Percentiles rank a stretch among this genome's conserved stretches.
phyloP scores from a whole-genome alignment of 148 eudicot genomes.

The Cornus florida region DNA sequence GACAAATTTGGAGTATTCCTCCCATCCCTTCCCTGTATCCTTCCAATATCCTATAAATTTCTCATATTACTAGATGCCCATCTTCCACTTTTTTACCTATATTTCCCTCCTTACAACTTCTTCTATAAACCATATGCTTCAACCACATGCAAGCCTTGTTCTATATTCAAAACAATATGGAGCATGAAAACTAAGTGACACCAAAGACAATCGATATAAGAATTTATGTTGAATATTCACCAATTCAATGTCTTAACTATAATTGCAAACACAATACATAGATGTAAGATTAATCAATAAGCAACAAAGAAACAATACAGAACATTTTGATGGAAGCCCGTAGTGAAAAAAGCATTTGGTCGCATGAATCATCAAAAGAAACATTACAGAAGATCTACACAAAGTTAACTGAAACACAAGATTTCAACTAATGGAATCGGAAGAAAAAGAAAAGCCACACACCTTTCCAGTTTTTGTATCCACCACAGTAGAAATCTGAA shows the following conservation, averaged over 20 bases:
- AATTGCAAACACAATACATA: not conserved
- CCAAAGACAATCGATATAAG: not conserved
- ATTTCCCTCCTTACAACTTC: not conserved
- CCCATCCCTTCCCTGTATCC: too few relatives aligned
- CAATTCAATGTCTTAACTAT: not conserved
- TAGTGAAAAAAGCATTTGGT: not conserved
- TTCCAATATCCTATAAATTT: too few relatives aligned
- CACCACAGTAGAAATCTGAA: conserved; percentile 87
- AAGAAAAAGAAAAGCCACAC: conserved; percentile 10
- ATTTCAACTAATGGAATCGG: not conserved
- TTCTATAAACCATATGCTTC: too few relatives aligned
- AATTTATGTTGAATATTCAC: not conserved
- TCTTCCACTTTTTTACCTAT: not conserved
- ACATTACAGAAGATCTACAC: not conserved
- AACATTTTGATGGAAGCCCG: not conserved
- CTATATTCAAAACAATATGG: not conserved
- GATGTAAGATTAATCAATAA: not conserved
- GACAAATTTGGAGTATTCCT: too few relatives aligned
- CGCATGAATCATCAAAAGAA: not conserved
- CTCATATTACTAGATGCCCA: too few relatives aligned
- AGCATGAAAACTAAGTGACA: not conserved
- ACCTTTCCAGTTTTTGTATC: conserved; percentile 96
- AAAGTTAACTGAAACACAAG: not conserved
- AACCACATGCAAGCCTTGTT: too few relatives aligned
- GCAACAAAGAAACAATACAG: not conserved